Conservation (phyloP, 164 flowering plant species). For the Tinospora cordifolia region DNA sequence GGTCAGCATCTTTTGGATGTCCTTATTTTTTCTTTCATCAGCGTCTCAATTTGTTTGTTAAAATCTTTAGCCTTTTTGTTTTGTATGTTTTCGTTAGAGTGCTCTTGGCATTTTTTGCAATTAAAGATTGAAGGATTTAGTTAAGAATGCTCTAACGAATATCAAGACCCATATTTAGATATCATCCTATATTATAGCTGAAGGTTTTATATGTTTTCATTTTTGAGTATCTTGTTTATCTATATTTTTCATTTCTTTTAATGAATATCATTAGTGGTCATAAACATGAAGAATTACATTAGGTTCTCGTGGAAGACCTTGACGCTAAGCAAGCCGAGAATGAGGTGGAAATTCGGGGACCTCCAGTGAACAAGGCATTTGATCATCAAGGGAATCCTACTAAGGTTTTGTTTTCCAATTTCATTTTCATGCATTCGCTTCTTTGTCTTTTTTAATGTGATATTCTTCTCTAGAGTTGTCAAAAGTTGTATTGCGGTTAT, state of each 20-base stretch:
- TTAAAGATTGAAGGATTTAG: no score
- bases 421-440: neutral
- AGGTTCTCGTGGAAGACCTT: constrained; percentile 64
- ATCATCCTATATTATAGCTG: neutral
- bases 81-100: no score
- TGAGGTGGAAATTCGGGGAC: constrained; percentile 89
- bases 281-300: constrained; percentile 8
- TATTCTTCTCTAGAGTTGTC: neutral
- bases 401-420: constrained; percentile 41
- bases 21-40: no score
- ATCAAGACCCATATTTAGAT: neutral
- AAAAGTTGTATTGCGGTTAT: neutral
- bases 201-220: neutral
- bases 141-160: no score
- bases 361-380: constrained; percentile 85
- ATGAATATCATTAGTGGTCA: neutral
- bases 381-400: constrained; percentile 81
- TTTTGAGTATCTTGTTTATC: neutral
- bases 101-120: no score
- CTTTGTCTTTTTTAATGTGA: neutral
- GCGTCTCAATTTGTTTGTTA: no score
- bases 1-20: no score
- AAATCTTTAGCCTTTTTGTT: no score
- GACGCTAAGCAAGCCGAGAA: constrained; percentile 57
- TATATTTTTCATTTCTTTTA: neutral